Evolutionary conservation across 2,329 filamentous ascomycete species (phyloP), one percentile per base, ranked within the genome.

Genomic region (Shiraia sp.): DNA sequence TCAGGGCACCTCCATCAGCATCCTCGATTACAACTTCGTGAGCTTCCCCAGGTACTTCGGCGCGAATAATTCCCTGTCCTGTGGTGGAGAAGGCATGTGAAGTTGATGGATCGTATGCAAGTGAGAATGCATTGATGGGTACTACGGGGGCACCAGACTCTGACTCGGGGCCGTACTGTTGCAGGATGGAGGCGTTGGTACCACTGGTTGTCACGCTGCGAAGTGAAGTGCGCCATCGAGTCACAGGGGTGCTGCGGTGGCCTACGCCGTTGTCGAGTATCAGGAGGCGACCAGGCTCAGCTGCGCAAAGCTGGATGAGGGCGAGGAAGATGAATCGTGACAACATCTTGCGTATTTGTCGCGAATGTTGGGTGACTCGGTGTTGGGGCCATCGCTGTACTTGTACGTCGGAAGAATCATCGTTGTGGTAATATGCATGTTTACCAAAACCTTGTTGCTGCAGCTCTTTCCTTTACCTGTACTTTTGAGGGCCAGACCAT

Each of bases 221-320:
- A 9, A 54, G 35, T 10, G 48, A 48, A 8, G 51, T 56, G 8
- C 32, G 48, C 45, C 44, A 52, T 32, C 36, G 42, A 5, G 46
- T 32, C 14, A 45, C 33, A 2, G 44, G 48, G 24, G 37, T 47
- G 28, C 41, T 47, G 32, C 40, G 46, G 29, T 56, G 48, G 19
- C 46, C 47, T 31, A 52, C 42, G 16, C 51, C 50, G 15, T 25
- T 35, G 25, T 52, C 53, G 13, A 53, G 46, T 14, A 56, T 23
- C 14, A 46, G 15, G 26, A 50, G 44, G 6, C 17, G 31, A 13
- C 35, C 30, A 17, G 42, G 32, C 17, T 44, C 26, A 8, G 41
- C 36, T n/a, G 23, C 19, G 7, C 29, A 41, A 25, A 41, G 4
- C 6, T 30, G 26, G 16, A 38, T 14, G 7, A 29, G 10, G 19